Base-by-base conservation (phyloP, 2,329 filamentous ascomycete species). In the Mycogone perniciosa region DNA sequence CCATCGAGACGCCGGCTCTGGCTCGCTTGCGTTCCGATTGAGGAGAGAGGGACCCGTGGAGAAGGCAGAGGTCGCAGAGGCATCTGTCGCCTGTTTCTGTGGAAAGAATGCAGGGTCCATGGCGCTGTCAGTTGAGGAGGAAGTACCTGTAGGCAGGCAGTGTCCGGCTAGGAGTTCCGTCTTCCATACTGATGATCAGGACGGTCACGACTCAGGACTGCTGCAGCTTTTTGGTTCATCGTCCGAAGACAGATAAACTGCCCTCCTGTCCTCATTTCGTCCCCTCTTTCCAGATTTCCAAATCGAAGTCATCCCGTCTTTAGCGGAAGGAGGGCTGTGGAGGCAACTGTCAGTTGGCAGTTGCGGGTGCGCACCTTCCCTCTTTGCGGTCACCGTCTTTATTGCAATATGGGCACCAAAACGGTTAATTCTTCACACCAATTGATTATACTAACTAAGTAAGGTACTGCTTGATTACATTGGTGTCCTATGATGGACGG, bases 51-150 rank as follows among this genome's bases (percentile, higher is more conserved):
- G 11, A 30, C 51, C 31, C 7, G 42, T 9, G 11, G 27, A 45
- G 20, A 46, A 48, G 20, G 39, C 9, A n/a, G 46, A 31, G 13
- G 20, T 26, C 11, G 46, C 31, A 7, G 35, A 40, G 2, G 20
- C 41, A 7, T 30, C 20, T 20, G 20, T 20, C 20, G 20, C 20
- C 20, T n/a, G 13, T 3, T n/a, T 9, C 34, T 35, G 20, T 9
- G 42, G 6, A 37, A 45, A 53, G 51, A 46, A 50, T 31, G 51
- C 31, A 31, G 45, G 42, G 35, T 48, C 50, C 45, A 48, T 48
- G 44, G 7, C 13, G 34, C n/a, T n/a, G 33, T 34, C 30, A 30
- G 33, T 8, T 8, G 33, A 35, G 7, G 33, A 42, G 27, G 13
- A 2, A 9, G 27, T 11, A n/a, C 10, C 6, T 6, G 35, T 20